Percentiles rank a stretch among this genome's conserved stretches.
Evolutionary conservation across 257 asterid species (phyloP).

Genomic region (Datura wrightii): DNA sequence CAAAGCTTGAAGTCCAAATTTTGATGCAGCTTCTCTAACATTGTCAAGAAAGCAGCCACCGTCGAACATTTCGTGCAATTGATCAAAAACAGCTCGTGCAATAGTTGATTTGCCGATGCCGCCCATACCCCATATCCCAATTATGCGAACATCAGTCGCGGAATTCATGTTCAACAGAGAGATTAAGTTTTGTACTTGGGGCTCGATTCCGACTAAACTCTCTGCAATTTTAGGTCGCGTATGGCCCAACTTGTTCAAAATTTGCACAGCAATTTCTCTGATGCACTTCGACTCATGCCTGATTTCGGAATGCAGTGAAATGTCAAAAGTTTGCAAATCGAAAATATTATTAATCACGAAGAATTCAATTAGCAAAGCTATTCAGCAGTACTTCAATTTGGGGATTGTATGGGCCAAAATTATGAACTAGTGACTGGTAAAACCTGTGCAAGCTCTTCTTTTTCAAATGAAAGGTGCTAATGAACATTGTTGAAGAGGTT

Average conservation of each 20-base stretch:
- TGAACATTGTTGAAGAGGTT: too few relatives aligned
- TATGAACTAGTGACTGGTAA: too few relatives aligned
- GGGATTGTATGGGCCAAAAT: too few relatives aligned
- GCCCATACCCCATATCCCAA: constrained; percentile 34
- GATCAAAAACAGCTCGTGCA: constrained; percentile 29
- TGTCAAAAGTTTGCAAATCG: background rate
- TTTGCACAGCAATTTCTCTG: background rate
- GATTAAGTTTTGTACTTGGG: constrained; percentile 28
- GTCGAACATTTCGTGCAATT: background rate
- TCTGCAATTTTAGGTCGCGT: background rate
- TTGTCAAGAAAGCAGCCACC: constrained; percentile 31
- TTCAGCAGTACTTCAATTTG: too few relatives aligned
- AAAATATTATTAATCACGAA: too few relatives aligned
- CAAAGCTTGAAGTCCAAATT: constrained; percentile 22
- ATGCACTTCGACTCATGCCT: constrained; percentile 27
- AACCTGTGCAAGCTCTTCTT: too few relatives aligned
- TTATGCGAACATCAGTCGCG: background rate
- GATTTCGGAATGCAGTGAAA: background rate
- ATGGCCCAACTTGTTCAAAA: constrained; percentile 24
- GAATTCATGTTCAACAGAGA: background rate
- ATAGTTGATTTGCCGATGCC: constrained; percentile 36
- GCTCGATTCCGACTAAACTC: constrained; percentile 9
- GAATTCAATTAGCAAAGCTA: too few relatives aligned
- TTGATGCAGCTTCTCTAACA: constrained; percentile 29
- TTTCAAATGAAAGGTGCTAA: too few relatives aligned